These are phyloP conservation scores for Euphorbia tirucalli DNA, from an alignment of 345 rosid genomes.

Conservation along the genomic window DNA sequence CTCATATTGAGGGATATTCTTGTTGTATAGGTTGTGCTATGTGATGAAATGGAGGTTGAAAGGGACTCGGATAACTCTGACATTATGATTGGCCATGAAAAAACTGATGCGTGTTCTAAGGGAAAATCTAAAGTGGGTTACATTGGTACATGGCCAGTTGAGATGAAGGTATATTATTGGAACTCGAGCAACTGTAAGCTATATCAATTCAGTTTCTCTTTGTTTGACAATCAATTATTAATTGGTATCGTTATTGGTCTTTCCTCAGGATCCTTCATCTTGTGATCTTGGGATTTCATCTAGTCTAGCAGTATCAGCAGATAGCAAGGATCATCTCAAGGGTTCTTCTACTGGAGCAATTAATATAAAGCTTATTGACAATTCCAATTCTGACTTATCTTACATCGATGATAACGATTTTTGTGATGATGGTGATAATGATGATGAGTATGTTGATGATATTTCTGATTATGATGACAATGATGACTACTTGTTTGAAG, in stretches of 20 bases:
- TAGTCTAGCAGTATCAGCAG: conserved; percentile 26
- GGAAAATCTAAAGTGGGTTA: conserved; percentile 38
- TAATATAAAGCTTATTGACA: conserved; percentile 22
- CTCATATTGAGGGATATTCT: conserved; percentile 1
- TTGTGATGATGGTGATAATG: conserved; percentile 5
- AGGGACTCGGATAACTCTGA: conserved; percentile 20
- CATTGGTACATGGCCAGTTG: conserved; percentile 18
- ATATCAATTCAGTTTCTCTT: background rate
- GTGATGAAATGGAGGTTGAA: conserved; percentile 32
- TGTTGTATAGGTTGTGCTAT: conserved; percentile 25
- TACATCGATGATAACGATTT: conserved; percentile 26
- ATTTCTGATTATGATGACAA: background rate
- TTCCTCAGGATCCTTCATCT: conserved; percentile 37
- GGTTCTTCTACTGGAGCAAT: conserved; percentile 31
- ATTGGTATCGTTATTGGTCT: conserved; percentile 2
- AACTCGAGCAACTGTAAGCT: conserved; percentile 6
- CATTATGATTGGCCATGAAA: conserved; percentile 19
- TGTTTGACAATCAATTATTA: background rate
- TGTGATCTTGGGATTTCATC: conserved; percentile 26
- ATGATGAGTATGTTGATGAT: conserved; percentile 7
- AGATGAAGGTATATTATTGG: conserved; percentile 19
- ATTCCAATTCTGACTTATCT: conserved; percentile 36
- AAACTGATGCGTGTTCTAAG: conserved; percentile 24
- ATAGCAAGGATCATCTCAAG: conserved; percentile 30
- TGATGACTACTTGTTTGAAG: conserved; percentile 20